Conservation (phyloP, 257 asterid species). For the Anisodus tanguticus region DNA sequence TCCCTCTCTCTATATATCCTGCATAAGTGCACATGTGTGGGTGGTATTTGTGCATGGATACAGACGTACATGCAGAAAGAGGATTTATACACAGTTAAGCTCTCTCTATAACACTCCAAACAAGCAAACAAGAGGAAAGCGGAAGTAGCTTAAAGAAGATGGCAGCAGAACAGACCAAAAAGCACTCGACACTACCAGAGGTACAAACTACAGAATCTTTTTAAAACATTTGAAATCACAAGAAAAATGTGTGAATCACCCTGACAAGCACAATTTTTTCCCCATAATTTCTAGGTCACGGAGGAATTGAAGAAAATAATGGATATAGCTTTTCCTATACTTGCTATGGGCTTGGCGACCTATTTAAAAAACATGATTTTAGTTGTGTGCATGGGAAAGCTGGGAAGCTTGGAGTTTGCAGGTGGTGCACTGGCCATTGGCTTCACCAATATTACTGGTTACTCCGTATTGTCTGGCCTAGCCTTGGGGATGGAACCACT, state of each 20-base stretch:
- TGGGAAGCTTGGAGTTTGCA: conserved; percentile 88
- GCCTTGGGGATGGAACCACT: conserved; percentile 98
- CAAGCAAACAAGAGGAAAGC: conserved; percentile 44
- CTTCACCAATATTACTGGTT: conserved; percentile 92
- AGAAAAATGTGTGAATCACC: conserved; percentile 24
- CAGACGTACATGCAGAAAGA: conserved; percentile 36
- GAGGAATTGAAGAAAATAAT: conserved; percentile 74
- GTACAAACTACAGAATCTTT: conserved; percentile 51
- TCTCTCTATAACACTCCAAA: conserved; percentile 40
- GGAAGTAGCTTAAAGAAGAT: conserved; percentile 45
- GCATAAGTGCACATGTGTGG: conserved; percentile 23
- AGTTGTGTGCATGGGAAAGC: conserved; percentile 87
- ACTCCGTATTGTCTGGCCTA: conserved; percentile 85
- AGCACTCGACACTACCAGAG: conserved; percentile 61
- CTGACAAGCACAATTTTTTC: conserved; percentile 27
- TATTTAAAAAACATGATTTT: conserved; percentile 89
- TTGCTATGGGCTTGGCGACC: conserved; percentile 70
- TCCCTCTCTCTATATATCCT: conserved; percentile 23
- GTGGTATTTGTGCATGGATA: conserved; percentile 47
- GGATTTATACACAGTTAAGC: conserved; percentile 27
- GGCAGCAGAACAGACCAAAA: conserved; percentile 58
- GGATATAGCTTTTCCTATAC: conserved; percentile 69
- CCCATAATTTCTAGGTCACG: conserved; percentile 49
- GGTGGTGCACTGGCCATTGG: conserved; percentile 98
- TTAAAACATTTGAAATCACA: conserved; percentile 34